Evolutionary conservation across 78 protist species (phyloP), one percentile per base, ranked within the genome.

Genomic region (Dictyostelium discoideum): DNA sequence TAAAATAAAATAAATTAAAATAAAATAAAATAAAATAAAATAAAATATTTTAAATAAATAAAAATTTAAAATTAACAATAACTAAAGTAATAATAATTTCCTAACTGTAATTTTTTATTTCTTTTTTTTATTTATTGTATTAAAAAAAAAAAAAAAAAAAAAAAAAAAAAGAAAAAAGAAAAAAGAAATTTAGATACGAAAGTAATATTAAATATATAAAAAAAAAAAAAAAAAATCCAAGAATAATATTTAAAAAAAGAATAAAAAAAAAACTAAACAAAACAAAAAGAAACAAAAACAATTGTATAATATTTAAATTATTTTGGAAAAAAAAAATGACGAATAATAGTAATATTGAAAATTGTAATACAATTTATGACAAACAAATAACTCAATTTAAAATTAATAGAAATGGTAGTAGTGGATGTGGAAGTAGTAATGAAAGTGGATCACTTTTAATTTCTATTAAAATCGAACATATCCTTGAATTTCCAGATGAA

Each of bases 401-500:
- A 69, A 69, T 69, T 10, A 69, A 69, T 69, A 69, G 77, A 69
- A 69, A 69, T 69, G 77, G 77, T 5, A 69, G 77, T 26, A 24
- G 37, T 69, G 77, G 77, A 3, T 69, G 77, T 69, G 77, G 77
- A 26, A 24, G 39, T 69, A 24, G 77, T 69, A 69, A 67, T 67
- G 26, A 67, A 24, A 11, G 39, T 69, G 77, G 37, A 0, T 0
- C 37, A 3, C 2, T 5, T 69, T 24, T 10, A 69, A 69, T 14
- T 3, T 11, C 14, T 24, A 69, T 11, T 3, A 74, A 74, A 37
- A 74, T 74, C 37, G 81, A 20, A 18, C 40, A 74, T 20, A 74
- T 74, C 14, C 37, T 69, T 13, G 89, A 90, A 13, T 50, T 90
- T 37, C 95, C 95, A 65, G 54, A 79, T 82, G 95, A 90, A 54